Percentiles rank a stretch among this genome's conserved stretches.
phyloP scores from a whole-genome alignment of 176 grass and related monocot species.

The Oryza meridionalis region DNA sequence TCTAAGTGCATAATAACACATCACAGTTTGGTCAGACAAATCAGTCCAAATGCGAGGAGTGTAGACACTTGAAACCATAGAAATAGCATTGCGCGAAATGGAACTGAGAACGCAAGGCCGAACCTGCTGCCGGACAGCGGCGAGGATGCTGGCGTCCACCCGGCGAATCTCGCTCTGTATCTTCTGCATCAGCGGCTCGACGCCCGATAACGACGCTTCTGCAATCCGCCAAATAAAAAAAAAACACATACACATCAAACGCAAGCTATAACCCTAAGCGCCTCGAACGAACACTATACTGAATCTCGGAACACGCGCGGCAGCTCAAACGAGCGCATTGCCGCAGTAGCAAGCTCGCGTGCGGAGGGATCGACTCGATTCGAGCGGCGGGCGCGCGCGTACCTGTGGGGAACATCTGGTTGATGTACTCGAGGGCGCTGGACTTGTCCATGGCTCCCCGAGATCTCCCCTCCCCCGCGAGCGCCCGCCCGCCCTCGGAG shows the following conservation, averaged over 20 bases:
- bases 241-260: not conserved
- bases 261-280: slow-evolving; percentile 22
- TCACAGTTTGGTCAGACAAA: slow-evolving; percentile 1
- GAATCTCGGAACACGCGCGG: not conserved
- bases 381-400: not conserved
- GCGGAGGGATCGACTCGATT: slow-evolving; percentile 33
- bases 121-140: slow-evolving; percentile 96
- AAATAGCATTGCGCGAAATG: slow-evolving; percentile 8
- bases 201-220: slow-evolving; percentile 93
- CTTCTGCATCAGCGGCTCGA: slow-evolving; percentile 99
- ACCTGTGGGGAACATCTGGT: slow-evolving; percentile 99
- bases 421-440: slow-evolving; percentile 97
- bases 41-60: not conserved
- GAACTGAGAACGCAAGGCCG: not conserved
- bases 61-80: not conserved
- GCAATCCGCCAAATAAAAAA: slow-evolving; percentile 11
- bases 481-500: slow-evolving; percentile 28
- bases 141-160: slow-evolving; percentile 92
- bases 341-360: slow-evolving; percentile 20
- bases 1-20: not conserved
- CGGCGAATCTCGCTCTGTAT: slow-evolving; percentile 98
- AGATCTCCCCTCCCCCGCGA: slow-evolving; percentile 35
- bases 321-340: slow-evolving; percentile 47
- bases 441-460: slow-evolving; percentile 83
- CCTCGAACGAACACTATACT: not conserved